Conservation (phyloP, 805 yeast genomes). For the Spathaspora passalidarum region DNA sequence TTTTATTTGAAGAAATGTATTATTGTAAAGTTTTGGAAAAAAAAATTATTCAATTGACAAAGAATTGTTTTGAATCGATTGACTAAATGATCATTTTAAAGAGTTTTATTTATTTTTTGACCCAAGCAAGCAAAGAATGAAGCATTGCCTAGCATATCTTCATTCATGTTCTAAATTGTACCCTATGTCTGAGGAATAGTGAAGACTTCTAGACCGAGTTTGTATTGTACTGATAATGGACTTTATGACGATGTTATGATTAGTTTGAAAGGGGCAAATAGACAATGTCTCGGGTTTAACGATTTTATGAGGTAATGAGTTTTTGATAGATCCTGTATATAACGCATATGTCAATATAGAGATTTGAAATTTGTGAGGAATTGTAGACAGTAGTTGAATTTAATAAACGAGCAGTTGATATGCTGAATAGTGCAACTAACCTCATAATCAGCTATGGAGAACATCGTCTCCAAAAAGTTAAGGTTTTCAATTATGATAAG, state of each 20-base stretch:
- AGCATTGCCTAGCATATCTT: no score
- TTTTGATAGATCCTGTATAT: not conserved
- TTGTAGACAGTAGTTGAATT: no score
- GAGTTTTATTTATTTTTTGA: not conserved
- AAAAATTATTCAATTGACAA: not conserved
- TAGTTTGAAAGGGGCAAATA: not conserved
- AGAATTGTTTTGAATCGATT: not conserved
- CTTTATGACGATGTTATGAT: not conserved
- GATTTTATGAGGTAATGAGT: not conserved
- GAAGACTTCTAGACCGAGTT: no score
- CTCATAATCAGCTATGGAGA: constrained; percentile 23
- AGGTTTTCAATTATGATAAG: constrained; percentile 19
- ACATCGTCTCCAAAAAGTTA: constrained; percentile 30
- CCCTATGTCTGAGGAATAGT: no score
- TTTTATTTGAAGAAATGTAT: not conserved
- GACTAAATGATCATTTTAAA: not conserved
- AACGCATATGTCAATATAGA: not conserved
- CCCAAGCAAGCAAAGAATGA: no score
- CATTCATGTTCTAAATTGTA: no score
- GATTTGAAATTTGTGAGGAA: not conserved
- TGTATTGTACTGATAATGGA: no score
- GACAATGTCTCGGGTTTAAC: not conserved
- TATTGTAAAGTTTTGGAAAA: not conserved
- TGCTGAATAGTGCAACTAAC: no score
- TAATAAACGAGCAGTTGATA: no score